Base-by-base conservation (phyloP, 163 green algal genomes). In the Scenedesmus sp. region DNA sequence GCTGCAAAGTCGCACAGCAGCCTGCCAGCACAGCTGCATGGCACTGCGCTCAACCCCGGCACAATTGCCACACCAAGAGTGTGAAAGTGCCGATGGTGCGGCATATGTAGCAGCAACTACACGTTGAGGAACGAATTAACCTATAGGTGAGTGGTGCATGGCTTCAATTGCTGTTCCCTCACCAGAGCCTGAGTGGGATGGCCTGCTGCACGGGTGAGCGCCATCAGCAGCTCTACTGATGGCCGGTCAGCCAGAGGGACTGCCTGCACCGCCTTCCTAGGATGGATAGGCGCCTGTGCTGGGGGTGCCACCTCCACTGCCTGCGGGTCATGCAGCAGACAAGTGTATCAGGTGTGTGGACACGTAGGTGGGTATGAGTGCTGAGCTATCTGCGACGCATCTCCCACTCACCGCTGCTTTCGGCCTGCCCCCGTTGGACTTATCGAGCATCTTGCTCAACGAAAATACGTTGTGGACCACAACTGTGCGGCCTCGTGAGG, bases 161-260 rank as follows among this genome's bases (percentile, higher is more conserved):
- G n/a, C n/a, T n/a, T n/a, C n/a, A n/a, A n/a, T n/a, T 70, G 22
- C 56, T 70, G 56, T 18, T 12, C 46, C 49, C 85, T 44, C 44
- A 83, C 85, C 65, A 85, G 33, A 26, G 43, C 20, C 10, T 5
- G 30, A 40, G 16, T 59, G 20, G 85, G 72, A 46, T 85, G 42
- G 26, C 49, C 85, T 56, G 85, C 85, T 40, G 78, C 33, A 51
- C 33, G 51, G 6, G 65, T 90, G 15, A 90, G 85, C 15, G 72
- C 85, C 85, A 90, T 90, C 16, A 84, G 20, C 44, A 90, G 85
- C 46, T 90, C 70, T 37, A 90, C 85, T n/a, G 70, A 44, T 72
- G 70, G 46, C 37, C 46, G 43, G 49, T 85, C 72, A 6, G 43
- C 26, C 20, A 78, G 0, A 24, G 85, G 85, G 1, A 90, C 85